Percentiles rank a stretch among this genome's conserved stretches.
phyloP scores from a whole-genome alignment of 2,329 filamentous ascomycete species.

The Ophiostoma australiae region DNA sequence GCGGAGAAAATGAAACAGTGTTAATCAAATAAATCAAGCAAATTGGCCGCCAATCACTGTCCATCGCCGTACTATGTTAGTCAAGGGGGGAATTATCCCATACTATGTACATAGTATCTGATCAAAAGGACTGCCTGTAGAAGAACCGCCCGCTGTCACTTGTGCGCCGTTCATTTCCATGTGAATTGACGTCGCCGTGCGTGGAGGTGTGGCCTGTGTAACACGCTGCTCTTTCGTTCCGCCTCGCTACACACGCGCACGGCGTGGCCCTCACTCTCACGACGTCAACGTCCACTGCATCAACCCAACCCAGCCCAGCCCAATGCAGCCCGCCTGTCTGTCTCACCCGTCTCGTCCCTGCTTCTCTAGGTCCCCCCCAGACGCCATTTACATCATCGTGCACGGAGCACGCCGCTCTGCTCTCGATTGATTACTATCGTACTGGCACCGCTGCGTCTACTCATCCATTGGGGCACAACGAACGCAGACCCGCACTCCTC shows the following conservation, averaged over 20 bases:
- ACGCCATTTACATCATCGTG: constrained; percentile 7
- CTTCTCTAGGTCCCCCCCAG: neutral
- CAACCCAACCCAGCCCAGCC: neutral
- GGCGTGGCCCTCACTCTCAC: neutral
- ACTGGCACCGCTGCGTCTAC: no score
- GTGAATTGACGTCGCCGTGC: neutral
- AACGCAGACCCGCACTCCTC: neutral
- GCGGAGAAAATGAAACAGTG: constrained; percentile 1
- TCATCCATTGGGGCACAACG: neutral
- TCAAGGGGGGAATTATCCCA: neutral
- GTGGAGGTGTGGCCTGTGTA: neutral
- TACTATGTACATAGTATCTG: no score
- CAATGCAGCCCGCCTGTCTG: neutral
- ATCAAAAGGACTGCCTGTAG: neutral
- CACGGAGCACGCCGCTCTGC: neutral
- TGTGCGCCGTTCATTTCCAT: neutral
- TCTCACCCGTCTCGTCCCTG: neutral
- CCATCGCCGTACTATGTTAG: neutral
- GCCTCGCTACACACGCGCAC: neutral
- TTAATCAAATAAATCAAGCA: constrained; percentile 3
- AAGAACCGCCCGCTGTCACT: neutral
- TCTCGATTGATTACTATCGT: no score
- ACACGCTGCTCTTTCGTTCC: neutral
- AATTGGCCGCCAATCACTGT: neutral
- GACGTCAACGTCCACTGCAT: neutral